phyloP scores from a whole-genome alignment of 768 basidiomycete genomes.

The Termitomyces sp. region DNA sequence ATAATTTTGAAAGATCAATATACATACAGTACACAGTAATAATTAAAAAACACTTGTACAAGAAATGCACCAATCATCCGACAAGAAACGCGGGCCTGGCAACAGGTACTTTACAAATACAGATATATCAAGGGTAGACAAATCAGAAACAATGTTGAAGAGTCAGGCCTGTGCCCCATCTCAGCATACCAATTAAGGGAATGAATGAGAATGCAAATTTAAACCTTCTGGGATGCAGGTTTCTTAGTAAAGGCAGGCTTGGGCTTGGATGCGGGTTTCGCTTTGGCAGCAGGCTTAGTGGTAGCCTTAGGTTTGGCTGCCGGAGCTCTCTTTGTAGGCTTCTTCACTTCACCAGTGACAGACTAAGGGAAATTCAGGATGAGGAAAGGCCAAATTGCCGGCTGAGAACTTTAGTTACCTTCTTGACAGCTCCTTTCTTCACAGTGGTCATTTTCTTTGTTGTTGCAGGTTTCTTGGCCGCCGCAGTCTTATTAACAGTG shows the following conservation, averaged over 20 bases:
- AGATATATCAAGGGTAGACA: neutral
- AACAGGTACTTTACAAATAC: neutral
- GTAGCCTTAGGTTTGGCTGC: constrained; percentile 25
- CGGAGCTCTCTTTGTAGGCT: constrained; percentile 21
- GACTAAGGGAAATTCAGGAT: constrained; percentile 22
- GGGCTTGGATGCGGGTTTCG: constrained; percentile 28
- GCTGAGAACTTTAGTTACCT: constrained; percentile 34
- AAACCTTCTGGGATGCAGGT: constrained; percentile 20
- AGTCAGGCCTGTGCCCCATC: neutral
- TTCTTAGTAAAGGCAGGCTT: constrained; percentile 24
- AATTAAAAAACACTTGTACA: neutral
- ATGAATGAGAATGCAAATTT: neutral
- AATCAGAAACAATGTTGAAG: neutral
- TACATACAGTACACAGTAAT: neutral
- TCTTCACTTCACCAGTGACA: constrained; percentile 37
- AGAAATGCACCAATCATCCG: neutral
- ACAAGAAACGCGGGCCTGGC: neutral
- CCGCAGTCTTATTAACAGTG: constrained; percentile 22
- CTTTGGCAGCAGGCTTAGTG: constrained; percentile 17
- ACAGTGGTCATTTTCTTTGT: constrained; percentile 30
- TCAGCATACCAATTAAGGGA: neutral
- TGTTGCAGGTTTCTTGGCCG: constrained; percentile 23
- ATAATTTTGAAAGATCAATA: neutral
- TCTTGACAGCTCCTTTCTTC: constrained; percentile 55
- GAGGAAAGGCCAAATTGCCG: neutral